Base-by-base conservation (phyloP, 352 stramenopile genomes). In the Globisporangium paddicum region DNA sequence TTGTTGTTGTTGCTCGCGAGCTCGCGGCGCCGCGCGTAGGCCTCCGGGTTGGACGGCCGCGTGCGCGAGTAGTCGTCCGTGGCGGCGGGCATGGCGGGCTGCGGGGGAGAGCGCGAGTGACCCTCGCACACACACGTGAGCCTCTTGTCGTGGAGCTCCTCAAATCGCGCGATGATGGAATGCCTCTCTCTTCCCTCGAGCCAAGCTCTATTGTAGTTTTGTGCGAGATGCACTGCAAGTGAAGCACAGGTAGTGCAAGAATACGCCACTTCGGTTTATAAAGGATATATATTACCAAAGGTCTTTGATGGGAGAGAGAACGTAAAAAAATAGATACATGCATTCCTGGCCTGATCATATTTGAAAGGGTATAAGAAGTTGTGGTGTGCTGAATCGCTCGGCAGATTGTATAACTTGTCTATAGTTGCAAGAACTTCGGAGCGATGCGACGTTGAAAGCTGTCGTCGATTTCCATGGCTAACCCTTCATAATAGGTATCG, bases 41-140 rank as follows among this genome's bases (percentile, higher is more conserved):
- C 42, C 46, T 68, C 53, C 25, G 67, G 45, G 59, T 58, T 63
- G 40, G 62, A 67, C 59, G 68, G 71, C 59, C 73, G 69, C n/a
- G 63, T 63, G 32, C 67, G 67, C 57, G 58, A 47, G 68, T 71
- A 75, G 57, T 71, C 64, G 35, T 75, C 68, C 26, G 63, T 68
- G 44, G 73, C 73, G 21, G 73, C 37, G 3, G 51, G 50, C 58
- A 64, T 64, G 19, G 35, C 42, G 34, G 5, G 19, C 18, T 13
- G 49, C 14, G 32, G 13, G 19, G 16, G 21, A 11, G 35, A 47
- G 49, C 11, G 34, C 19, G 35, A 46, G 32, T 35, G 23, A 25
- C 21, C 14, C 26, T 18, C 44, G 16, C 45, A 28, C 40, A 46
- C 40, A 25, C 18, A 46, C 5, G 28, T 32, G 28, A 6, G 28